Evolutionary conservation across 2,329 filamentous ascomycete species (phyloP).

Genomic region (Nectriaceae sp.): DNA sequence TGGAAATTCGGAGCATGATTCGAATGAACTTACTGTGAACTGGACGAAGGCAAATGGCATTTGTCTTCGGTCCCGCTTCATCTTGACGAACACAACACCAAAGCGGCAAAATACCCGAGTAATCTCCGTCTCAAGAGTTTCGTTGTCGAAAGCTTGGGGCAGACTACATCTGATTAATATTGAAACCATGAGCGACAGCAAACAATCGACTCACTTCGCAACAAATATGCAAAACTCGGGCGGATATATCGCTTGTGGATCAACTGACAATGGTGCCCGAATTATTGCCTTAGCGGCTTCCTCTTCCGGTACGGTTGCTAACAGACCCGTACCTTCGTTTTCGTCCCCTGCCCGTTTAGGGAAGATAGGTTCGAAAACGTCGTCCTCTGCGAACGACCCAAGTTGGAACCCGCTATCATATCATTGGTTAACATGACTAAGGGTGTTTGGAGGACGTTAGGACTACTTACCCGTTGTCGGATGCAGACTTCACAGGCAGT

Average conservation of each 20-base stretch:
- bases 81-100: conserved; percentile 63
- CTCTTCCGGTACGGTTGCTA: background rate
- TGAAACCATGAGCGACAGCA: background rate
- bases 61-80: conserved; percentile 56
- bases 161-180: conserved; percentile 42
- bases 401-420: too few relatives aligned
- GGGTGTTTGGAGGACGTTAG: too few relatives aligned
- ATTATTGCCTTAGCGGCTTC: background rate
- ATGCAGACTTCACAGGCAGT: too few relatives aligned
- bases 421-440: too few relatives aligned
- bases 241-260: conserved; percentile 55
- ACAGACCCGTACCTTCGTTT: background rate
- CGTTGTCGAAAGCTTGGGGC: conserved; percentile 50
- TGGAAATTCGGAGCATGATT: background rate
- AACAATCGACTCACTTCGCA: conserved; percentile 52
- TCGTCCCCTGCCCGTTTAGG: background rate
- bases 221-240: conserved; percentile 64
- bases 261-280: conserved; percentile 28
- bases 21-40: conserved; percentile 52
- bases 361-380: background rate
- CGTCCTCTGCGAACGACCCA: background rate
- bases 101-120: conserved; percentile 54
- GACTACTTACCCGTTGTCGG: too few relatives aligned
- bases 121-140: conserved; percentile 53
- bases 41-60: conserved; percentile 69